Conservation (phyloP, 2,329 filamentous ascomycete species). For the Leptographium flavum region DNA sequence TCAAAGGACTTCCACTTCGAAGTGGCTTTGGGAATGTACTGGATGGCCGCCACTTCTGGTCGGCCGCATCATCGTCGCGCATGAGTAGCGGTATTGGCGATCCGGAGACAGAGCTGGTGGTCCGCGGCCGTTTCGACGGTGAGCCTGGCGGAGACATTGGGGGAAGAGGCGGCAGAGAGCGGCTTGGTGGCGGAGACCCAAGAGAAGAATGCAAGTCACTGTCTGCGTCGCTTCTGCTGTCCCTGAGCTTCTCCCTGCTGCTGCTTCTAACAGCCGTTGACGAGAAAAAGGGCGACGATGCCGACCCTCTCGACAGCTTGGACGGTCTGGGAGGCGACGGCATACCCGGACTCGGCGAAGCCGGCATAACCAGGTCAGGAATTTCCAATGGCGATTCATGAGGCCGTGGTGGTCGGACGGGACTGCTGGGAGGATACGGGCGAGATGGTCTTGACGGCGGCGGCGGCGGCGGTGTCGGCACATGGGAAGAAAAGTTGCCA, state of each 20-base stretch:
- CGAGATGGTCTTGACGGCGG: neutral
- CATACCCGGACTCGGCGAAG: slow-evolving; percentile 5
- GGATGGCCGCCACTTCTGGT: neutral
- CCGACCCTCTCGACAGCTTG: neutral
- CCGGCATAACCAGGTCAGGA: slow-evolving; percentile 19
- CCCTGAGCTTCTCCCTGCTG: neutral
- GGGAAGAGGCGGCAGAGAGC: neutral
- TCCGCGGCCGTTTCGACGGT: neutral
- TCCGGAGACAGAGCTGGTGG: neutral
- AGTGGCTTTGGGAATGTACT: neutral
- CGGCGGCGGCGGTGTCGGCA: neutral
- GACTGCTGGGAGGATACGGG: slow-evolving; percentile 18
- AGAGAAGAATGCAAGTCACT: neutral
- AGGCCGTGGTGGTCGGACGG: slow-evolving; percentile 20
- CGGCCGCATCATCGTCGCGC: neutral
- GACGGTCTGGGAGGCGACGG: neutral
- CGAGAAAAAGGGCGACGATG: neutral
- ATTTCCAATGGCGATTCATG: slow-evolving; percentile 23
- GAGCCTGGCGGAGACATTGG: neutral
- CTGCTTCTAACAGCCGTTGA: neutral
- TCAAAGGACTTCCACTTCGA: neutral
- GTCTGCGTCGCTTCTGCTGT: neutral
- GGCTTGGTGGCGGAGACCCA: neutral
- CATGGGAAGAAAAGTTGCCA: neutral
- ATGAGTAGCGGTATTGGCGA: neutral